These are phyloP conservation scores for Rhizophlyctis rosea DNA, from an alignment of 192 early-diverging fungal genomes.

Conservation along the genomic window DNA sequence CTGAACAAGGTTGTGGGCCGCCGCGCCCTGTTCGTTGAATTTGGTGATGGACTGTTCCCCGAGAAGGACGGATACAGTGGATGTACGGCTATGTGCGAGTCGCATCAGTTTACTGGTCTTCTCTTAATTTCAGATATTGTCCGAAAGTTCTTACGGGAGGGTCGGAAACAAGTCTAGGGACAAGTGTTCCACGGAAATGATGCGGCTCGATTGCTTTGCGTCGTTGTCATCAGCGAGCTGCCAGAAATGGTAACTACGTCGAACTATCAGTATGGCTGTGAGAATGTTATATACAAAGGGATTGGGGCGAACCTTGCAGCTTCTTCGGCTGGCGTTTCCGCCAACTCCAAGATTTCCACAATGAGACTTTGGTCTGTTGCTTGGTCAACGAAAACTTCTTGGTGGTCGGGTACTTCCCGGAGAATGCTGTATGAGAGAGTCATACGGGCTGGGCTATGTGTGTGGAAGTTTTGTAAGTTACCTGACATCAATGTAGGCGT, in stretches of 20 bases:
- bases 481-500: constrained; percentile 56
- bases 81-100: no score
- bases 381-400: constrained; percentile 82
- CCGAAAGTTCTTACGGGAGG: constrained; percentile 66
- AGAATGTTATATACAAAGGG: not conserved
- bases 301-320: constrained; percentile 45
- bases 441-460: not conserved
- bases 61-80: constrained; percentile 48
- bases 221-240: constrained; percentile 79
- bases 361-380: constrained; percentile 77
- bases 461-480: constrained; percentile 12
- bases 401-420: constrained; percentile 83
- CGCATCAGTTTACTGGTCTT: no score
- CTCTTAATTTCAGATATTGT: no score
- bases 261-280: not conserved
- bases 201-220: constrained; percentile 40
- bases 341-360: constrained; percentile 78
- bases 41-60: constrained; percentile 74
- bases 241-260: constrained; percentile 68
- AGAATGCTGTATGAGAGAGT: constrained; percentile 54
- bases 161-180: constrained; percentile 13
- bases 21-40: constrained; percentile 62
- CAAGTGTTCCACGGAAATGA: constrained; percentile 39
- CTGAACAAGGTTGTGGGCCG: constrained; percentile 58
- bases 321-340: constrained; percentile 45